phyloP scores from a whole-genome alignment of 176 grass and related monocot genomes.

The Bonia amplexicaulis region DNA sequence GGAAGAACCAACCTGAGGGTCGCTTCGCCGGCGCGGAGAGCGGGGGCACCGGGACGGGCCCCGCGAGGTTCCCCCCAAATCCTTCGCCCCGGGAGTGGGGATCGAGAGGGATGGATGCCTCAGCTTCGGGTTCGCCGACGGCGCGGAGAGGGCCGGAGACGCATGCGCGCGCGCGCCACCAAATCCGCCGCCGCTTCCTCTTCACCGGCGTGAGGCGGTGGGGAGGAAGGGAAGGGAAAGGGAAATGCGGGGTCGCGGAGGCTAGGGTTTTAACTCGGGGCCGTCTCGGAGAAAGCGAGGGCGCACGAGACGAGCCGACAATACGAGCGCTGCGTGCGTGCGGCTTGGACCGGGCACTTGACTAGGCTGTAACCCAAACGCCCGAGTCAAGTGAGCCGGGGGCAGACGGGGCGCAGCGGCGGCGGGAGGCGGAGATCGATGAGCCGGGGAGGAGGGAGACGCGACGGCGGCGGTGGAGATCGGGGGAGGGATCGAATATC shows the following conservation, averaged over 20 bases:
- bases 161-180: neutral
- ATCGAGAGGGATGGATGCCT: neutral
- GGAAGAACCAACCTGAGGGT: constrained; percentile 15
- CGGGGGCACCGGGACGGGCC: neutral
- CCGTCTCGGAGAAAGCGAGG: neutral
- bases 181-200: neutral
- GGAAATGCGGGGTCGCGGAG: neutral
- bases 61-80: neutral
- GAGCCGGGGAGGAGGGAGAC: no score
- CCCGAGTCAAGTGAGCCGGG: no score
- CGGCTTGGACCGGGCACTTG: neutral
- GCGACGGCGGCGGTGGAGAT: no score
- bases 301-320: neutral
- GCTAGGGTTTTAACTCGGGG: constrained; percentile 28
- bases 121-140: neutral
- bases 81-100: neutral
- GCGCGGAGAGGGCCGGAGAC: neutral
- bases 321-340: neutral
- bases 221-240: neutral
- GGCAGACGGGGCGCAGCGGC: no score
- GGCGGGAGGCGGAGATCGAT: no score
- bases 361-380: neutral
- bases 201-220: constrained; percentile 16
- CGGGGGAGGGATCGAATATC: no score
- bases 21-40: neutral